A percentile compares a stretch with the other conserved stretches of the same genome.
Conservation (phyloP, 169 alveolate genomes). For the Cyclospora cayetanensis region DNA sequence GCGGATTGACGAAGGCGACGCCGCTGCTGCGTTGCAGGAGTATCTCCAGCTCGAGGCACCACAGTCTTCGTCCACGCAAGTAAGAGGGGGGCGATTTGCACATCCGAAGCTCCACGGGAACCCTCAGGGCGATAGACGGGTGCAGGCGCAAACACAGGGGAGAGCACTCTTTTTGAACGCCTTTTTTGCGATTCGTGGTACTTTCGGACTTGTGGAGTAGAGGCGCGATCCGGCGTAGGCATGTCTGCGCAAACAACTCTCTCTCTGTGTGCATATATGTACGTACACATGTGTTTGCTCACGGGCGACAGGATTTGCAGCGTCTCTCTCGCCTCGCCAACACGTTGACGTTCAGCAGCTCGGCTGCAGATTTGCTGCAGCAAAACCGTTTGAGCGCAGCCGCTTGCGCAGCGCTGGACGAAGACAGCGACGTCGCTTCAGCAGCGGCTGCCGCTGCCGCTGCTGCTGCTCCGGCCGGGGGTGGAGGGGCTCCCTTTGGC, state of each 20-base stretch:
- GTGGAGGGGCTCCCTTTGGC: not conserved
- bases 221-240: too few species aligned
- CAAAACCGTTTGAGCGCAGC: conserved; percentile 27
- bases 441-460: not conserved
- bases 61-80: not conserved
- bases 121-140: too few species aligned
- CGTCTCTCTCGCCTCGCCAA: not conserved
- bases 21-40: conserved; percentile 3
- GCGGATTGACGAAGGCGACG: not conserved
- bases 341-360: not conserved
- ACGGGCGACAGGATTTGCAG: conserved; percentile 17
- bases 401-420: not conserved
- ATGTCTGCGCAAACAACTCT: too few species aligned
- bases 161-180: too few species aligned
- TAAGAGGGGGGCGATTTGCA: too few species aligned
- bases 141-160: too few species aligned
- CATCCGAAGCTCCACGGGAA: too few species aligned
- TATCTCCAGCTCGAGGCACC: conserved; percentile 6
- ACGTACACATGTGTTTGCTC: too few species aligned
- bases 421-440: conserved; percentile 14
- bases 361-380: conserved; percentile 31
- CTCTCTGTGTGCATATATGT: too few species aligned
- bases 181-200: too few species aligned
- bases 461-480: not conserved
- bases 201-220: too few species aligned